Evolutionary conservation across 2,329 filamentous ascomycete species (phyloP).

Genomic region (Ophiostoma tasmaniense): DNA sequence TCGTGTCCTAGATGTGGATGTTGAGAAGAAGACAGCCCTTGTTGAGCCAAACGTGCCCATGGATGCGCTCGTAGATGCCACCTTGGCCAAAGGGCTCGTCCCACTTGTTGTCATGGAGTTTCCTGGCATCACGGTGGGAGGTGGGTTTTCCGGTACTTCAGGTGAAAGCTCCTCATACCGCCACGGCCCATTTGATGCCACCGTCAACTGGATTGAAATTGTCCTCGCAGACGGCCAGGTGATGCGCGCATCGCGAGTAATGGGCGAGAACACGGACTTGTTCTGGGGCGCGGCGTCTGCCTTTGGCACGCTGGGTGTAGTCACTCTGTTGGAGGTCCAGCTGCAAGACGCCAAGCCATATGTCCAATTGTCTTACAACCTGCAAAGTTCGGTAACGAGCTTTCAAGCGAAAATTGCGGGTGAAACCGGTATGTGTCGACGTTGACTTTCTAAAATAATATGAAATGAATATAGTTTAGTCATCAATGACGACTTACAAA

Average conservation of each 20-base stretch:
- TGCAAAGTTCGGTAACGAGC: conserved; percentile 33
- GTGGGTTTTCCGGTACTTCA: conserved; percentile 57
- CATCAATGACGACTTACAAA: not conserved
- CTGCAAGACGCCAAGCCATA: conserved; percentile 45
- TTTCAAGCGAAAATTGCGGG: conserved; percentile 35
- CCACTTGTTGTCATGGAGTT: conserved; percentile 64
- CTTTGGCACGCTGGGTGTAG: conserved; percentile 52
- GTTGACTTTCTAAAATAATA: not conserved
- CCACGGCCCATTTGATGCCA: conserved; percentile 58
- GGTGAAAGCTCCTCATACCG: conserved; percentile 60
- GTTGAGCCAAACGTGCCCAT: conserved; percentile 65
- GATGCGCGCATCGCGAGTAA: conserved; percentile 35
- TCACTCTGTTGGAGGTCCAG: conserved; percentile 50
- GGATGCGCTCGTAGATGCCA: conserved; percentile 53
- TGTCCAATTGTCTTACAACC: conserved; percentile 48
- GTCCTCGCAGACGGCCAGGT: conserved; percentile 51
- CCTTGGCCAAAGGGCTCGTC: conserved; percentile 46
- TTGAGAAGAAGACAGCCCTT: conserved; percentile 41
- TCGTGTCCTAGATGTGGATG: conserved; percentile 54
- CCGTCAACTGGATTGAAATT: conserved; percentile 54
- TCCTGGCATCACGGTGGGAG: conserved; percentile 59
- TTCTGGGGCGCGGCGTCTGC: conserved; percentile 52
- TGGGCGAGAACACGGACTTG: conserved; percentile 40
- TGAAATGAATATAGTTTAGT: too few species aligned
- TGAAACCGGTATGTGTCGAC: conserved; percentile 19